These are phyloP conservation scores for Aspergillus versicolor DNA, from an alignment of 2,329 filamentous ascomycete genomes.

Conservation along the genomic window DNA sequence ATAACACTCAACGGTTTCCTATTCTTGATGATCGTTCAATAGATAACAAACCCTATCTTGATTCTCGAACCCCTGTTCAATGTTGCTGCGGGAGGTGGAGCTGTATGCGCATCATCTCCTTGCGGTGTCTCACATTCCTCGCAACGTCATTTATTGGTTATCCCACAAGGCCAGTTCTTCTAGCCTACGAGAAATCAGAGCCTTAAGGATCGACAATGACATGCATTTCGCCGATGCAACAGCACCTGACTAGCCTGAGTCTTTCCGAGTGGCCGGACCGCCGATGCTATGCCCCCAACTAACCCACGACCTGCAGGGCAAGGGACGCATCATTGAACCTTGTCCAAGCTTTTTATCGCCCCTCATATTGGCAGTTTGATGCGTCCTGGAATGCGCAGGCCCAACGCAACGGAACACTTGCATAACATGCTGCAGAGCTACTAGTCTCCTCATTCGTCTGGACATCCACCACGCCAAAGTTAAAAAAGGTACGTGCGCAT, in stretches of 20 bases:
- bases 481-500: conserved; percentile 1
- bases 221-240: not conserved
- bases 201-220: conserved; percentile 1
- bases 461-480: not conserved
- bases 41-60: not conserved
- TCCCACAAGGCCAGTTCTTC: not conserved
- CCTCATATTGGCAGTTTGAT: not conserved
- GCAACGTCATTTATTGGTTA: conserved; percentile 21
- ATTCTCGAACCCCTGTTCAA: not conserved
- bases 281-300: not conserved
- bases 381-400: conserved; percentile 9
- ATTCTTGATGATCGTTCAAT: conserved; percentile 6
- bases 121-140: conserved; percentile 12
- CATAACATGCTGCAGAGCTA: conserved; percentile 2
- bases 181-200: not conserved
- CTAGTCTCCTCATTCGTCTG: not conserved
- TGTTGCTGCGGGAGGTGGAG: not conserved
- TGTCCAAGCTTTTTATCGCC: not conserved
- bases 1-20: conserved; percentile 4
- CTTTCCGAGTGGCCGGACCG: not conserved
- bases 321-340: conserved; percentile 5
- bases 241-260: not conserved
- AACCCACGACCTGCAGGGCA: not conserved
- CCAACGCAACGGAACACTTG: not conserved
- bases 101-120: conserved; percentile 2